Evolutionary conservation across 805 yeast species (phyloP).

Genomic region (Nakazawaea siamensis): DNA sequence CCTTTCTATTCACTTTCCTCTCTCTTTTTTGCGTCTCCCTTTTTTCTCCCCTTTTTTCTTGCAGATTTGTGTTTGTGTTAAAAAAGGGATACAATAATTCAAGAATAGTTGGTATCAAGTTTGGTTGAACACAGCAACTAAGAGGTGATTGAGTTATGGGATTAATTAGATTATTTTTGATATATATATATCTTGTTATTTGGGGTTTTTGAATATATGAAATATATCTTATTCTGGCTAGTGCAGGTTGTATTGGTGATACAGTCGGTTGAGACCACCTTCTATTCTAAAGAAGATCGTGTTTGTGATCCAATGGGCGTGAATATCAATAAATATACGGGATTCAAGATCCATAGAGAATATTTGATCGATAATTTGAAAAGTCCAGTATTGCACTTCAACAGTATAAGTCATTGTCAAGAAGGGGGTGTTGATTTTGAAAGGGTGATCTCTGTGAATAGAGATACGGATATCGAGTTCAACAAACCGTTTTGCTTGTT

Average conservation of each 20-base stretch:
- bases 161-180: slow-evolving; percentile 3
- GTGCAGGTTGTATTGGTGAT: no score
- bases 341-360: slow-evolving; percentile 45
- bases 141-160: slow-evolving; percentile 1
- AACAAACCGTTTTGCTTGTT: slow-evolving; percentile 34
- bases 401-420: slow-evolving; percentile 43
- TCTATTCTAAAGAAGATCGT: slow-evolving; percentile 19
- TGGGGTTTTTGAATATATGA: slow-evolving; percentile 15
- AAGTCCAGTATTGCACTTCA: slow-evolving; percentile 32
- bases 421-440: slow-evolving; percentile 40
- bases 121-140: no score
- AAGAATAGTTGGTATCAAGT: no score
- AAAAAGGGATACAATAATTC: no score
- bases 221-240: no score
- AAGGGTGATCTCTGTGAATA: slow-evolving; percentile 23
- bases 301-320: slow-evolving; percentile 26
- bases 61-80: no score
- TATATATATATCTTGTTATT: slow-evolving; percentile 14
- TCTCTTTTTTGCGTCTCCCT: no score
- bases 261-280: no score
- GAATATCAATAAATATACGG: slow-evolving; percentile 35
- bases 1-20: background rate
- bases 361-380: slow-evolving; percentile 30
- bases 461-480: slow-evolving; percentile 40
- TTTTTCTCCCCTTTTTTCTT: no score